Base-by-base conservation (phyloP, 768 basidiomycete species). In the Boletus barrowsii region DNA sequence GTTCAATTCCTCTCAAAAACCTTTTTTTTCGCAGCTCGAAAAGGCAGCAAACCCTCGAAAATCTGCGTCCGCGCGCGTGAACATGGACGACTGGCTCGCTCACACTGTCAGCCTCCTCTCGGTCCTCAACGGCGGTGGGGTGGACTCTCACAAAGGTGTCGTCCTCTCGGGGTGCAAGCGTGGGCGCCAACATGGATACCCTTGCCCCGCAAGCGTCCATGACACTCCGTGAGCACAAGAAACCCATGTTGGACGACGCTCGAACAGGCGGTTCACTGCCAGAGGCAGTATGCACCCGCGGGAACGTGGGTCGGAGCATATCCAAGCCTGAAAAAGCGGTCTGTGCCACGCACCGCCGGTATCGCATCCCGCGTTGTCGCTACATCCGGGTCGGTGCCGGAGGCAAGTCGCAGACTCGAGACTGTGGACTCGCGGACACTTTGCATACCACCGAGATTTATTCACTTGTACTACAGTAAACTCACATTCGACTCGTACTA, bases 1-100 rank as follows among this genome's bases (percentile, higher is more conserved):
- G n/a, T n/a, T n/a, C n/a, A n/a, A n/a, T n/a, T n/a, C n/a, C n/a
- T n/a, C n/a, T n/a, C n/a, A n/a, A n/a, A n/a, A n/a, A n/a, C 26
- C 26, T 3, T 18, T 14, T 11, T 39, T 4, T 32, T 33, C 47
- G 5, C 52, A 90, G 88, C 73, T 89, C 10, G 86, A 90, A 62
- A 81, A 83, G 39, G 79, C 79, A 0, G 78, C 78, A 11, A 88
- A 87, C 67, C 81, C 82, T 64, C 79, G 82, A 1, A 75, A 79
- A 17, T 79, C 81, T 2, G 26, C 33, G 20, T 80, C 80, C 10
- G 47, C 58, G 6, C 53, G 57, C 0, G 36, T 67, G 2, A 59
- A 70, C 40, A 62, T 56, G 5, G 81, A 83, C 5, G 71, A 70
- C 4, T 90, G 88, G 88, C 65, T 90, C 17, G 75, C 80, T 29